Conservation (phyloP, 352 stramenopile genomes). For the Globisporangium megalacanthum region DNA sequence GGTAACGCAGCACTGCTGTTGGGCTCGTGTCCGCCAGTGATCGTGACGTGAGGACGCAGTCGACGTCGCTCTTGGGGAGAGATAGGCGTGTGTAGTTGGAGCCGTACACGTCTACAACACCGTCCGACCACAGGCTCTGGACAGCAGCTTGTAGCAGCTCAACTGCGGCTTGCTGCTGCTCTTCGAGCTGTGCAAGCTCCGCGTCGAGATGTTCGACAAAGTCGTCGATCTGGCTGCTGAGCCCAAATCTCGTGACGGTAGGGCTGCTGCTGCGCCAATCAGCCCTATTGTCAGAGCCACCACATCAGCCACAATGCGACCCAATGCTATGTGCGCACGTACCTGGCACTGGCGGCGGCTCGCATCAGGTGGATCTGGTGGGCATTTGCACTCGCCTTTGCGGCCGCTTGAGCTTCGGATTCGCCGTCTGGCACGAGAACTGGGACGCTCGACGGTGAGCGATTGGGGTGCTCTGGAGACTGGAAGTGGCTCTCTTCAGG, state of each 20-base stretch:
- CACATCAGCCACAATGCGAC: background rate
- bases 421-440: background rate
- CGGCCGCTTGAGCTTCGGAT: background rate
- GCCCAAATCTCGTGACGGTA: constrained; percentile 27
- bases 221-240: constrained; percentile 30
- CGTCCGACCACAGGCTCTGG: constrained; percentile 77
- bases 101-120: constrained; percentile 93
- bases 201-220: constrained; percentile 51
- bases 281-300: too few relatives aligned
- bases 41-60: constrained; percentile 92
- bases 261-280: background rate
- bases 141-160: constrained; percentile 40
- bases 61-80: constrained; percentile 94
- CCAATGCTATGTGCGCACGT: background rate
- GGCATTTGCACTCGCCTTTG: background rate
- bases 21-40: constrained; percentile 72
- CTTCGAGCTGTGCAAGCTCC: constrained; percentile 28
- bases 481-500: background rate
- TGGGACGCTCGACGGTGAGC: background rate
- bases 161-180: constrained; percentile 44
- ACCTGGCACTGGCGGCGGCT: background rate
- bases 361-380: background rate
- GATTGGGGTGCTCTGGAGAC: background rate
- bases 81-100: constrained; percentile 95
- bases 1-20: constrained; percentile 84